A percentile compares a stretch with the other conserved stretches of the same genome.
Conservation (phyloP, 2,329 filamentous ascomycete species). For the Neurospora sp. region DNA sequence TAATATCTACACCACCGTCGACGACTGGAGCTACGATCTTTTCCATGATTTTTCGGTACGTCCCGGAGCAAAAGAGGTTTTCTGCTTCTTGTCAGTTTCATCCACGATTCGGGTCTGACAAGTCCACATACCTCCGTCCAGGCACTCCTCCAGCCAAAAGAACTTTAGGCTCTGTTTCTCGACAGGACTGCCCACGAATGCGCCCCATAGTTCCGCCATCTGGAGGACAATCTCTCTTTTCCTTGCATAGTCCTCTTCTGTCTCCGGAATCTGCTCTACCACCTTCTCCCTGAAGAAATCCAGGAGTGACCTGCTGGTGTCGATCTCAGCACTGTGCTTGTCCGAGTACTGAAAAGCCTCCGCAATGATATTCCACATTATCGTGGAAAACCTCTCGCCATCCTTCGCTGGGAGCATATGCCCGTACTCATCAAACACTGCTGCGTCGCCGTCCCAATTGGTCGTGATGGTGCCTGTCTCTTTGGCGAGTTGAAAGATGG, state of each 20-base stretch:
- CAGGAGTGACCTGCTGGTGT: slow-evolving; percentile 35
- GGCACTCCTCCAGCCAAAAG: slow-evolving; percentile 70
- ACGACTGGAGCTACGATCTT: slow-evolving; percentile 48
- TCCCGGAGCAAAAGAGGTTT: slow-evolving; percentile 51
- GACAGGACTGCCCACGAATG: slow-evolving; percentile 58
- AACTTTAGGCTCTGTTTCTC: slow-evolving; percentile 60
- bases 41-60: slow-evolving; percentile 49
- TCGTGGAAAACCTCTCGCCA: slow-evolving; percentile 35
- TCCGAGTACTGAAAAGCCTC: slow-evolving; percentile 60
- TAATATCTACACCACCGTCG: slow-evolving; percentile 41
- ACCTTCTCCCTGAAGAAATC: slow-evolving; percentile 44
- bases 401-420: slow-evolving; percentile 36
- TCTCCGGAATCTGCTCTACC: slow-evolving; percentile 34
- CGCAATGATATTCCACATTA: slow-evolving; percentile 60
- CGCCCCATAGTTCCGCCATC: slow-evolving; percentile 58
- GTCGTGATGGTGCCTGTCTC: slow-evolving; percentile 44
- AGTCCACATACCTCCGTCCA: slow-evolving; percentile 50
- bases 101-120: slow-evolving; percentile 27
- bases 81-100: slow-evolving; percentile 27
- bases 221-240: slow-evolving; percentile 37
- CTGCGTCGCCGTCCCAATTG: slow-evolving; percentile 41
- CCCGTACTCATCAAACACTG: slow-evolving; percentile 49
- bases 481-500: slow-evolving; percentile 57
- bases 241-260: slow-evolving; percentile 28
- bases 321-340: slow-evolving; percentile 38